These are phyloP conservation scores for Colletotrichum magnum DNA, from an alignment of 2,329 filamentous ascomycete genomes.

Conservation along the genomic window DNA sequence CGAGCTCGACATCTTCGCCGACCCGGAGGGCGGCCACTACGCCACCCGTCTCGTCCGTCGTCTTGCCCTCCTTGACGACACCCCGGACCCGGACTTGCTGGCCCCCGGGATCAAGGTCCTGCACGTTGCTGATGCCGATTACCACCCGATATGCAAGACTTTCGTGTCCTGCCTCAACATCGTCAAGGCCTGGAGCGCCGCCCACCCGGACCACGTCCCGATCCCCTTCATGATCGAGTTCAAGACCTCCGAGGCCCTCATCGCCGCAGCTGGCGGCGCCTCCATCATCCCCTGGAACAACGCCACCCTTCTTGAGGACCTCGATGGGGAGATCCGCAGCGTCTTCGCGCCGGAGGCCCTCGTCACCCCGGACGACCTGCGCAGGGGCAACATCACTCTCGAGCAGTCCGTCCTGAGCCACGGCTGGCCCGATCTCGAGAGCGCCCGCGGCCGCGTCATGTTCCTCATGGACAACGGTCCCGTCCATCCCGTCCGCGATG, in stretches of 20 bases:
- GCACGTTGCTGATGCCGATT: conserved; percentile 65
- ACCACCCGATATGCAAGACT: conserved; percentile 61
- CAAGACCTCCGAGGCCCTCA: conserved; percentile 52
- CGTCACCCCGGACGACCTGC: conserved; percentile 62
- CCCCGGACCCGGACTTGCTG: conserved; percentile 55
- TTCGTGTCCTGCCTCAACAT: conserved; percentile 59
- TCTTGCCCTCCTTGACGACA: conserved; percentile 54
- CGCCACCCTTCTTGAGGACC: conserved; percentile 54
- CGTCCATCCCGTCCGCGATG: conserved; percentile 51
- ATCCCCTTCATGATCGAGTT: conserved; percentile 65
- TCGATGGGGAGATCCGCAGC: conserved; percentile 63
- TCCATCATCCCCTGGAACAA: conserved; percentile 60
- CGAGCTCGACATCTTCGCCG: conserved; percentile 64
- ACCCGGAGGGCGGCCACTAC: conserved; percentile 63
- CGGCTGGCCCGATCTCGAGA: conserved; percentile 64
- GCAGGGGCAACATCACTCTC: conserved; percentile 56
- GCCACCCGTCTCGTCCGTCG: conserved; percentile 59
- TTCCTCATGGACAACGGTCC: conserved; percentile 67
- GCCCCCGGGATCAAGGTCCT: conserved; percentile 63
- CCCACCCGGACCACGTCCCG: conserved; percentile 59
- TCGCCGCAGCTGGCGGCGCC: conserved; percentile 49
- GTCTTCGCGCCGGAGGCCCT: conserved; percentile 57
- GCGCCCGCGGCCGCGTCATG: conserved; percentile 60
- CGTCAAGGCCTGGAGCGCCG: conserved; percentile 60
- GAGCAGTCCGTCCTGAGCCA: conserved; percentile 60